Evolutionary conservation across 2,329 filamentous ascomycete genomes (phyloP).

Genomic region (Aspergillus japonicus): DNA sequence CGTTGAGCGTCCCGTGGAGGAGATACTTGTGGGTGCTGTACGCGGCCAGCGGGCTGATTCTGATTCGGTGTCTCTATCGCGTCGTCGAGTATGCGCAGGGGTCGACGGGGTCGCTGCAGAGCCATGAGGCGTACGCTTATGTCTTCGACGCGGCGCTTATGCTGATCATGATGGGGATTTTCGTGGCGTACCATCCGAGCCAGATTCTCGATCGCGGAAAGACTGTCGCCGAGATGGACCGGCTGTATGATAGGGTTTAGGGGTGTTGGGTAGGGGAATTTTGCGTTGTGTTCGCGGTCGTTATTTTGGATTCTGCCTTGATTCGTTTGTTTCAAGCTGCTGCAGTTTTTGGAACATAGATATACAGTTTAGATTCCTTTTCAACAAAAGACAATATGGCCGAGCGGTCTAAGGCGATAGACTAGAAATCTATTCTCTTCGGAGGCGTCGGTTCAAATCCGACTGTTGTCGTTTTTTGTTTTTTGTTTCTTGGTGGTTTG

Average conservation of each 20-base stretch:
- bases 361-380: rapidly evolving
- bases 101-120: constrained; percentile 22
- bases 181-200: too few relatives aligned
- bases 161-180: constrained; percentile 9
- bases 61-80: constrained; percentile 32
- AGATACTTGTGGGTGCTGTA: constrained; percentile 18
- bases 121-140: constrained; percentile 30
- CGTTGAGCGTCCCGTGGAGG: not conserved
- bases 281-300: too few relatives aligned
- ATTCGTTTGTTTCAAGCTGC: too few relatives aligned
- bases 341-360: rapidly evolving
- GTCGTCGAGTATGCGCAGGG: constrained; percentile 32
- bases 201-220: too few relatives aligned
- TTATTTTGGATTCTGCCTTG: too few relatives aligned
- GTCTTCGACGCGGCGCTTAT: constrained; percentile 33
- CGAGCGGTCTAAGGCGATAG: not conserved
- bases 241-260: too few relatives aligned
- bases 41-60: constrained; percentile 25
- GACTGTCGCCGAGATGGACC: too few relatives aligned
- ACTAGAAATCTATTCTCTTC: not conserved
- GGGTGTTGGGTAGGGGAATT: rapidly evolving
- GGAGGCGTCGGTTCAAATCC: not conserved
- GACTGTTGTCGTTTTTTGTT: not conserved
- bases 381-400: not conserved
- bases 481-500: not conserved